These are phyloP conservation scores for Quercus lobata DNA, from an alignment of 331 rosid species.

Conservation along the genomic window DNA sequence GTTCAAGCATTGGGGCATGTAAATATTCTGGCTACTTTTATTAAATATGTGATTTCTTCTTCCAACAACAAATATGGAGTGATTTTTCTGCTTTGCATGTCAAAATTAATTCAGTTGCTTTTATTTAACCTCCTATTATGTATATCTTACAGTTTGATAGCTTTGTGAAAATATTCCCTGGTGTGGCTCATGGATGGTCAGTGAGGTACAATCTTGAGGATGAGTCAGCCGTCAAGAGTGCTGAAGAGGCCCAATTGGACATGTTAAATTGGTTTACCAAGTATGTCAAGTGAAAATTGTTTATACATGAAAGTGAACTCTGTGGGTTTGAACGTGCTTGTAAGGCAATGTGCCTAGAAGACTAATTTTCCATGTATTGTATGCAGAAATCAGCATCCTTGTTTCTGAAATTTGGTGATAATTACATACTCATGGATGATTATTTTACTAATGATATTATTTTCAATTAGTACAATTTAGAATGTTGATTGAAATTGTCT, in stretches of 20 bases:
- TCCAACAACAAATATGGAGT: not conserved
- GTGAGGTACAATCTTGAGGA: slow-evolving; percentile 29
- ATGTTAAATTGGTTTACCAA: slow-evolving; percentile 43
- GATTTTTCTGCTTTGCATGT: not conserved
- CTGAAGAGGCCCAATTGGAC: slow-evolving; percentile 44
- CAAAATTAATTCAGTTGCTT: not conserved
- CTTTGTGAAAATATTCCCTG: slow-evolving; percentile 39
- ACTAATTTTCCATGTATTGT: not conserved
- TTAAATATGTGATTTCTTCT: too few species aligned
- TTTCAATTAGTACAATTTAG: too few species aligned
- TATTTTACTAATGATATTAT: not conserved
- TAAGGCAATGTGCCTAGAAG: not conserved
- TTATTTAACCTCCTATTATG: not conserved
- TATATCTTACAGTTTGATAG: slow-evolving; percentile 21
- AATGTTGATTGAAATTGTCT: too few species aligned
- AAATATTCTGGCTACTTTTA: too few species aligned
- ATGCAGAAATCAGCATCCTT: not conserved
- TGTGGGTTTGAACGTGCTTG: not conserved
- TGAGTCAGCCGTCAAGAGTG: slow-evolving; percentile 34
- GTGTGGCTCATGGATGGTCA: slow-evolving; percentile 43
- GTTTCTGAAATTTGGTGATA: not conserved
- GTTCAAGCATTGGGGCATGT: not conserved
- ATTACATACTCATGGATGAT: not conserved
- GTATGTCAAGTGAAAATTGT: slow-evolving; percentile 29
- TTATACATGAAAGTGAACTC: not conserved